Conservation (phyloP, 2,329 filamentous ascomycete genomes). For the Xylaria sp. region DNA sequence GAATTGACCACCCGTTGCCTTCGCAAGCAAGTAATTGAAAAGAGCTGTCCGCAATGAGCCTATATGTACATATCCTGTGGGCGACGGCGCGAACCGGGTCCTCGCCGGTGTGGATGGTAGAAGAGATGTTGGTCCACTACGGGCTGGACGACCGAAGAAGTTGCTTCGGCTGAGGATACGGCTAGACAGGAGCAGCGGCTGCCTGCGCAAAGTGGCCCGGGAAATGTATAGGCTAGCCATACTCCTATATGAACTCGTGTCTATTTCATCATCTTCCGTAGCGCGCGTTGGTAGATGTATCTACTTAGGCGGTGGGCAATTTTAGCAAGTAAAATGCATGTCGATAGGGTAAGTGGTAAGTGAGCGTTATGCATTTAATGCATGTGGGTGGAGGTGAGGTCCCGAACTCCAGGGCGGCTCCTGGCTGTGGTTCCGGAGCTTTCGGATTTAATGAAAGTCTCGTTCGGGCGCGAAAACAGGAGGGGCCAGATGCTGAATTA, state of each 20-base stretch:
- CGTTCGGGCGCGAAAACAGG: background rate
- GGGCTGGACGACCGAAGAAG: constrained; percentile 36
- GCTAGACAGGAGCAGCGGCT: constrained; percentile 22
- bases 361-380: constrained; percentile 3
- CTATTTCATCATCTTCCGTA: constrained; percentile 14
- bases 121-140: constrained; percentile 30
- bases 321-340: constrained; percentile 11
- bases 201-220: constrained; percentile 31
- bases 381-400: too few relatives aligned
- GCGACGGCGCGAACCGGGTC: constrained; percentile 93
- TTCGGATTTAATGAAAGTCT: constrained; percentile 8
- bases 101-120: constrained; percentile 66
- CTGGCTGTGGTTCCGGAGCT: background rate
- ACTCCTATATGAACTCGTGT: background rate
- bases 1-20: constrained; percentile 86
- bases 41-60: constrained; percentile 90
- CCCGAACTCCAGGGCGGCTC: too few relatives aligned
- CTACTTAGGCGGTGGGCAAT: too few relatives aligned
- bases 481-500: too few relatives aligned
- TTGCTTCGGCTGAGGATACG: constrained; percentile 36
- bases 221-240: constrained; percentile 37
- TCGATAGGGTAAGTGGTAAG: constrained; percentile 9
- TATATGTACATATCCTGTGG: constrained; percentile 90
- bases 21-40: constrained; percentile 94
- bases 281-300: background rate